Base-by-base conservation (phyloP, 352 stramenopile genomes). In the Thalassiosira hispida region DNA sequence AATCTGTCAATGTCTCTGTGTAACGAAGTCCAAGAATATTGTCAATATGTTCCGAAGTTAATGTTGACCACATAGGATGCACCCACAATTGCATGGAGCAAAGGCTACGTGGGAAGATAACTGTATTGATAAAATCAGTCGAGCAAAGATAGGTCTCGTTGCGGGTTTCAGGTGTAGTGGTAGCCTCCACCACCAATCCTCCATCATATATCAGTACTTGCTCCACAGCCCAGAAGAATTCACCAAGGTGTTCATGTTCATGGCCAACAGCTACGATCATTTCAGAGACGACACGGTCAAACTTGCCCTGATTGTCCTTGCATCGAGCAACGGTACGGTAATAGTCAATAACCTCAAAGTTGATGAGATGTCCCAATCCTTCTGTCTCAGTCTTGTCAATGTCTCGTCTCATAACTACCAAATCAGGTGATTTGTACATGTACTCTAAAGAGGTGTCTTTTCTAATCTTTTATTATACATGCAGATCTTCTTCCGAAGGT, bases 191-290 rank as follows among this genome's bases (percentile, higher is more conserved):
- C 2, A 95, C 90, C 20, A 96, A 85, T 12, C 94, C 76, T 11
- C 93, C 93, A 61, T 92, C 85, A 35, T 77, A 85, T 12, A 71
- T 83, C 20, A 96, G 71, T 12, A 95, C 81, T 74, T 91, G 86
- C 44, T 92, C 84, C 0, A 93, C 88, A 14, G 80, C 84, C 77
- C 83, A 90, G 59, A 87, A 94, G 64, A 92, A 94, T 68, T 90
- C 79, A 23, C 56, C 65, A 31, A 95, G 77, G 51, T n/a, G n/a
- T n/a, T n/a, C n/a, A n/a, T 95, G 90, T 42, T 94, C 91, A 71
- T 96, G 92, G 18, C 93, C 93, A 8, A 96, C 93, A 35, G 92
- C 93, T 65, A 96, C 93, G 71, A 96, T 96, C 92, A 96, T 96
- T 77, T 96, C 93, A 71, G 84, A 93, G 1, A 96, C 81, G 20